A percentile compares a stretch with the other conserved stretches of the same genome.
Evolutionary conservation across 2,329 filamentous ascomycete genomes (phyloP).

Genomic region (Sporothrix schenckii): DNA sequence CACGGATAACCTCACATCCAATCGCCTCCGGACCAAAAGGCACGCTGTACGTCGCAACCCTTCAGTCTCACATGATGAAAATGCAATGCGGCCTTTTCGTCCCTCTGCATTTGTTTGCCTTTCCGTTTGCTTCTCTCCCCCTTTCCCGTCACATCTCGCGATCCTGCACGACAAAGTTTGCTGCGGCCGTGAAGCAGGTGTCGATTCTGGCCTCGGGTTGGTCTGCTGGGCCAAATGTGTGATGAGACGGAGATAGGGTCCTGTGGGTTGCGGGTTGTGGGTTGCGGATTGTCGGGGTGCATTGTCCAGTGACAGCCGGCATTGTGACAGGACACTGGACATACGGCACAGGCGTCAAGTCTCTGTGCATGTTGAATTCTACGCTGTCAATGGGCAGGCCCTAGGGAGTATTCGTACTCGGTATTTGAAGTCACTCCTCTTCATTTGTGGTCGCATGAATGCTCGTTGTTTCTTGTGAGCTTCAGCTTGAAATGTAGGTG

Average conservation of each 20-base stretch:
- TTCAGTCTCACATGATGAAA: constrained; percentile 12
- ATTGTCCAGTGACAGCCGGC: not conserved
- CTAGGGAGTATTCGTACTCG: too few species aligned
- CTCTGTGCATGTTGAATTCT: not conserved
- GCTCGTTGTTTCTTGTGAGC: constrained; percentile 4
- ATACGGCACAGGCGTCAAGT: constrained; percentile 2
- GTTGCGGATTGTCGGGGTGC: not conserved
- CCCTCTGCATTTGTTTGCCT: not conserved
- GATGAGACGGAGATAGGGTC: constrained; percentile 4
- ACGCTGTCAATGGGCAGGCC: constrained; percentile 7
- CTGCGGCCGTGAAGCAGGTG: constrained; percentile 5
- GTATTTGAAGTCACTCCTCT: too few species aligned
- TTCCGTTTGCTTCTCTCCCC: not conserved
- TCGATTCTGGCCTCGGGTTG: constrained; percentile 9
- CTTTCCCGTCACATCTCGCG: not conserved
- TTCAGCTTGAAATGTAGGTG: too few species aligned
- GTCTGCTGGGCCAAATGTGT: constrained; percentile 7
- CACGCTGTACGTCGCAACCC: not conserved
- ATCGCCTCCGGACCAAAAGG: not conserved
- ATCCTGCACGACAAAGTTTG: not conserved
- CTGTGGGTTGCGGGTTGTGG: not conserved
- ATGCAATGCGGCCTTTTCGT: not conserved
- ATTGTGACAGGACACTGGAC: too few species aligned
- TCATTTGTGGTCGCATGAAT: not conserved
- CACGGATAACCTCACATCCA: not conserved